Evolutionary conservation across 108 stramenopile species (phyloP), one percentile per base, ranked within the genome.

Genomic region (Skeletonema menzelii): DNA sequence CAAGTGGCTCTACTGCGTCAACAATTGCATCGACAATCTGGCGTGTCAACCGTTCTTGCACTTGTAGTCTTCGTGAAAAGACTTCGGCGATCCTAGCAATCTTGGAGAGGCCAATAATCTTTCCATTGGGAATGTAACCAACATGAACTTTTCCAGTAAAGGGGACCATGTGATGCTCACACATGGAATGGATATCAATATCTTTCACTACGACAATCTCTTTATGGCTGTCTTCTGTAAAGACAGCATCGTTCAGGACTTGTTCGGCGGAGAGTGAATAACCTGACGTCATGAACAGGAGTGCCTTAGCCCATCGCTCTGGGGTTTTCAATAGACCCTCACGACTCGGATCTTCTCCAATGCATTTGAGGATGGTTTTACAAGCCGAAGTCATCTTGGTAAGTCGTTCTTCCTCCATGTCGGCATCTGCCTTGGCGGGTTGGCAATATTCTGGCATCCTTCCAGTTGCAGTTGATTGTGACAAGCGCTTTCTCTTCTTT

Each of bases 111-210:
- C 97, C 97, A 24, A 96, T 82, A 55, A 98, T 92, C n/a, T 95
- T 93, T 24, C 96, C 94, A 77, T 95, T 84, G 63, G 99, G 99
- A 67, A 99, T 97, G 84, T 99, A 99, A 11, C 96, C 98, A 72
- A 99, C 97, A 77, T 98, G 97, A 22, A 96, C 90, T 26, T 90
- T 84, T 26, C 99, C 99, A 8, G 85, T 84, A 75, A 99, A 99
- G 8, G 99, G 99, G 15, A 99, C 91, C 96, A 99, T 95, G 77
- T 99, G 99, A 85, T 99, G 99, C 83, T 99, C 99, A 79, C 99
- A 99, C 74, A 98, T 79, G 57, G 83, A 85, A 77, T 95, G 91
- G 49, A 99, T 92, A 63, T 96, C 96, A 76, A 99, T 99, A 84
- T 99, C 93, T 70, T 90, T 87, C 15, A 99, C 97, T 8, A 98